Evolutionary conservation across 1,284 basidiomycete species (phyloP), one percentile per base, ranked within the genome.

Genomic region (Leccinum fallax): DNA sequence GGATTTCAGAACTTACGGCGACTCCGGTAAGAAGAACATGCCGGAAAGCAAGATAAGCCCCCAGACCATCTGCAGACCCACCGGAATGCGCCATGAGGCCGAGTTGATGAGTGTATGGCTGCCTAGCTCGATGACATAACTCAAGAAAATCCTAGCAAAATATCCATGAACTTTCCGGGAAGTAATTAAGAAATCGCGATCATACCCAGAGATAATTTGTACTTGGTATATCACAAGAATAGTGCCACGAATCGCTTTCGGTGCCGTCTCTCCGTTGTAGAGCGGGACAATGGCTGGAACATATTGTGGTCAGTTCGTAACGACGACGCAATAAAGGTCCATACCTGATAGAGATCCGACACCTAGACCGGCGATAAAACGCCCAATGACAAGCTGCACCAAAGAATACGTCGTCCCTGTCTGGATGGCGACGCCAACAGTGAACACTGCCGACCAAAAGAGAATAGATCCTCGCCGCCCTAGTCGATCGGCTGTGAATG

Each of bases 241-340:
- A 10, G 87, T 84, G 10, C 91, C 91, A 71, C 90, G 85, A 63
- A 92, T 80, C 5, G 85, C 83, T 71, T 91, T 91, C 0, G 91
- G 91, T 0, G 90, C 85, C 0, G 90, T 89, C 74, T 93, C 91
- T 46, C 90, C 90, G 66, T 90, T 92, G 74, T 92, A 93, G 5
- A 93, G 82, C 49, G 91, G 90, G 1, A 93, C 90, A 62, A 92
- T 88, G 55, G 89, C 90, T 87, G 9, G 58, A n/a, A 28, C 56
- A 28, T 9, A 10, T 10, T 3, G 36, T 36, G 38, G 36, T 61
- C 55, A 58, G 38, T 40, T 36, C 43, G 13, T 26, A 21, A 52
- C 34, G 9, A 28, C 15, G 26, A 40, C 55, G 10, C 16, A 5
- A n/a, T 8, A 38, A n/a, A 40, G 11, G 19, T 30, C 68, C 78